These are phyloP conservation scores for Artemisia annua DNA, from an alignment of 129 eudicot genomes.

Conservation along the genomic window DNA sequence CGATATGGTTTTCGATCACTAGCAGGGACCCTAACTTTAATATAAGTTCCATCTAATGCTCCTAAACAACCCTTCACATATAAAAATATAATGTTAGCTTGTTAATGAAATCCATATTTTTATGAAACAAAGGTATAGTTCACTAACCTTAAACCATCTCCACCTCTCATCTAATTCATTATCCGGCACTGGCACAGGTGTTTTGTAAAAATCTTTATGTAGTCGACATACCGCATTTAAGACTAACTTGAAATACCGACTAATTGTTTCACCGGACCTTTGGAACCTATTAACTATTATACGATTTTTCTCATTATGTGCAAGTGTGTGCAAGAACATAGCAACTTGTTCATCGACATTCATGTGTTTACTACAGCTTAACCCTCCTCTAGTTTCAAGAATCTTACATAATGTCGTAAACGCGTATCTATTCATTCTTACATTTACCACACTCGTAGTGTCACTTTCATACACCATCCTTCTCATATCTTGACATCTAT, in stretches of 20 bases:
- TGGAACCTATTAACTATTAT: neutral
- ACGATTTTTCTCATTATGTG: neutral
- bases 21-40: neutral
- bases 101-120: neutral
- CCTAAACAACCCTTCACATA: neutral
- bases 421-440: neutral
- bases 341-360: constrained; percentile 2
- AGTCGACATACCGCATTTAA: constrained; percentile 5
- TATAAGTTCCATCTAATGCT: neutral
- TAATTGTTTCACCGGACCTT: neutral
- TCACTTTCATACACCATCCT: constrained; percentile 1
- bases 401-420: neutral
- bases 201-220: neutral
- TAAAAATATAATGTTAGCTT: neutral
- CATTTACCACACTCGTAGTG: neutral
- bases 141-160: neutral
- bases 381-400: no score
- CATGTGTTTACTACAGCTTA: no score
- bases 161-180: no score
- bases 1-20: neutral
- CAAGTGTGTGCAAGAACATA: neutral
- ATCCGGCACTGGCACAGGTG: neutral
- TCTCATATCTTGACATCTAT: neutral
- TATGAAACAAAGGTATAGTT: neutral
- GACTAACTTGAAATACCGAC: constrained; percentile 4